A percentile compares a stretch with the other conserved stretches of the same genome.
Conservation (phyloP, 106 monocot genomes). For the Ottelia alismoides region DNA sequence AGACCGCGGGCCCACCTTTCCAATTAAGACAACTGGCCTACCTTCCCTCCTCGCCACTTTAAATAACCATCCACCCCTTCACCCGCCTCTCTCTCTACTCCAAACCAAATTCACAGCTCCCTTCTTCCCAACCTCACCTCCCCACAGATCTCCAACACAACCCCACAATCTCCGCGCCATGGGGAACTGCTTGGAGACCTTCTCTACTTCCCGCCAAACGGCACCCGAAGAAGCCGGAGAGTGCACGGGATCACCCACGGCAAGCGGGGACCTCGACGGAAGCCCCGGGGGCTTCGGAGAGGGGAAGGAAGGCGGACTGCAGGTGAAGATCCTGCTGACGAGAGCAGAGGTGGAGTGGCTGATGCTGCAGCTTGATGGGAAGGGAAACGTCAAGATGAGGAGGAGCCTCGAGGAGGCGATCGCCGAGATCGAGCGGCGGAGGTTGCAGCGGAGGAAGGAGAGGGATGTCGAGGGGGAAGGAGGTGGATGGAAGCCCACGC, state of each 20-base stretch:
- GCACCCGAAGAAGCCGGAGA: neutral
- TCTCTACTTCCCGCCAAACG: neutral
- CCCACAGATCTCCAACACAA: too few species aligned
- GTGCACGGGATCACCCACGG: neutral
- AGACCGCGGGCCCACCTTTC: too few species aligned
- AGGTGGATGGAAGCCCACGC: conserved; percentile 5
- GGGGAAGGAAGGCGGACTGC: neutral
- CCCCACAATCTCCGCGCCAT: neutral
- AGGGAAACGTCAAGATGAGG: neutral
- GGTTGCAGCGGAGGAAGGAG: neutral
- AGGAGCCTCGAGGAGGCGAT: conserved; percentile 7
- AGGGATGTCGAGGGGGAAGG: neutral
- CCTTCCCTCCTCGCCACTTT: too few species aligned
- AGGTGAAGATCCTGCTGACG: conserved; percentile 13
- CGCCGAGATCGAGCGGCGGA: conserved; percentile 4
- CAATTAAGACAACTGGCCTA: too few species aligned
- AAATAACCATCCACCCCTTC: too few species aligned
- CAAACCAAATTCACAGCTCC: too few species aligned
- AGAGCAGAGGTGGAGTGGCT: conserved; percentile 15
- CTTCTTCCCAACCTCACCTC: too few species aligned
- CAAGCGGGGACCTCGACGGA: neutral
- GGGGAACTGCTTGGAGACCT: conserved; percentile 9
- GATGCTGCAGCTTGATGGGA: conserved; percentile 2
- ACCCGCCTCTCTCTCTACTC: too few species aligned
- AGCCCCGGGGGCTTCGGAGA: neutral